A percentile compares a stretch with the other conserved stretches of the same genome.
Evolutionary conservation across 2,329 filamentous ascomycete species (phyloP).

Genomic region (Aspergillus felis): DNA sequence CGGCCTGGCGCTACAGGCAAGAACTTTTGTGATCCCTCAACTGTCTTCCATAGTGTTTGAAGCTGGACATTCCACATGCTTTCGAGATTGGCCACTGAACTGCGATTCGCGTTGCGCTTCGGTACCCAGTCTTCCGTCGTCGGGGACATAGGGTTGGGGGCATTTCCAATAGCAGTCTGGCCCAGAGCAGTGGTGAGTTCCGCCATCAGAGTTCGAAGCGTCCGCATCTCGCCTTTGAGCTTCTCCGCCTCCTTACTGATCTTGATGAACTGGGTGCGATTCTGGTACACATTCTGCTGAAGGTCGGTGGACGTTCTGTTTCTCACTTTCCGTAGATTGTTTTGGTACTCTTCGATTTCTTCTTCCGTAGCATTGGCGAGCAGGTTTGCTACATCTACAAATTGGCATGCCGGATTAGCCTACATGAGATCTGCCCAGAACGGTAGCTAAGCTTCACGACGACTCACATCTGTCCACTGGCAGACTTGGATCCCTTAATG

Average conservation of each 20-base stretch:
- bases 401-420: constrained; percentile 11
- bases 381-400: constrained; percentile 52
- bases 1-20: constrained; percentile 85
- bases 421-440: constrained; percentile 4
- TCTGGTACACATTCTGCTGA: constrained; percentile 94
- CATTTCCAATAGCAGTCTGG: constrained; percentile 43
- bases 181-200: constrained; percentile 73
- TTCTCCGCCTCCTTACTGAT: constrained; percentile 99
- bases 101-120: constrained; percentile 69
- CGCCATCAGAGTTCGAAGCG: constrained; percentile 82
- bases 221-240: constrained; percentile 92
- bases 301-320: constrained; percentile 75
- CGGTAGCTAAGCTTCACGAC: background rate
- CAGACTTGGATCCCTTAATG: constrained; percentile 74
- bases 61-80: constrained; percentile 65
- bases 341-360: constrained; percentile 79
- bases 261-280: constrained; percentile 96
- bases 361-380: constrained; percentile 82
- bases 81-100: constrained; percentile 74
- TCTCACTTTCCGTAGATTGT: constrained; percentile 71
- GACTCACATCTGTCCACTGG: constrained; percentile 71
- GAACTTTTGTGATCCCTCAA: constrained; percentile 98
- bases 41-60: constrained; percentile 86
- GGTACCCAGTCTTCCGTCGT: constrained; percentile 49
- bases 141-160: constrained; percentile 52